Base-by-base conservation (phyloP, 1,139 yeast genomes). In the Yamadazyma pseudoaaseri region DNA sequence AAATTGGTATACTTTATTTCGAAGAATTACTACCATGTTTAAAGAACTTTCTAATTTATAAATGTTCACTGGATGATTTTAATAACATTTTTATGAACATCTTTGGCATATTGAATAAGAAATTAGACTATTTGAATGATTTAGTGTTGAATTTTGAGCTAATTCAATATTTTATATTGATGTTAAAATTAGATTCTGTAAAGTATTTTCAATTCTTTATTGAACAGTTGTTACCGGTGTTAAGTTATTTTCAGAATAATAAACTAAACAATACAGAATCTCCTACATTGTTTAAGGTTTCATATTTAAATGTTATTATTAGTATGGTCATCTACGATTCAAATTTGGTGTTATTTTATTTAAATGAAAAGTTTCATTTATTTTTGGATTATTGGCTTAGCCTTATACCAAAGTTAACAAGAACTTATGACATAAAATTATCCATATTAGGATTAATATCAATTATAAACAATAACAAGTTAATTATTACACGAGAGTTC, bases 341-440 rank as follows among this genome's bases (percentile, higher is more conserved):
- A 1, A 58, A 58, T 11, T 57, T 64, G 6, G 73, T 94, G 0
- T 53, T 90, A 33, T 56, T 60, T 16, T 55, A 70, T n/a, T 62
- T 92, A 37, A 70, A 73, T 41, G 68, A 70, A 32, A 52, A 58
- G 11, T 61, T 70, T 14, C 65, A 70, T 33, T 57, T 79, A 7
- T 80, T 87, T 50, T 77, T 90, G 49, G 68, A 70, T 27, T 55
- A 70, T 27, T 92, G 97, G 97, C 74, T 86, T 47, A 63, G 70
- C 5, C 39, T 66, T 56, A 65, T 79, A 34, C 75, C 81, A 3
- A 62, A 65, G 27, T 70, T 84, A 45, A 68, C 72, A n/a, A 68
- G 96, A 41, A 95, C 87, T 3, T 86, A 75, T 49, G 97, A 90
- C 58, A 70, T 87, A 56, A 89, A 89, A 56, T 60, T 92, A 27